A percentile compares a stretch with the other conserved stretches of the same genome.
These are phyloP conservation scores for Debaryomyces coudertii DNA, from an alignment of 1,139 yeast genomes.

Conservation along the genomic window DNA sequence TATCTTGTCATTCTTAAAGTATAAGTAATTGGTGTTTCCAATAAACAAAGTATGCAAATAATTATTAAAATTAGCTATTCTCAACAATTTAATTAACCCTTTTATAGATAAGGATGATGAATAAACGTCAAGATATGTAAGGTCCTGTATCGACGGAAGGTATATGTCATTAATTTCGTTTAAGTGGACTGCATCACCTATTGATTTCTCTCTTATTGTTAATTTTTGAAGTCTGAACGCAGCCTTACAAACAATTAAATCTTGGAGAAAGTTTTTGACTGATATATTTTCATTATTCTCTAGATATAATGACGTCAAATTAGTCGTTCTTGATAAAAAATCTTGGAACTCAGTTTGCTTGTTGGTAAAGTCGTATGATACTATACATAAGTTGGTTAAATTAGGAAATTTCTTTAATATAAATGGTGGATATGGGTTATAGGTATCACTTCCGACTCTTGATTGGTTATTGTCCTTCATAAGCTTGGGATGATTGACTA, in stretches of 20 bases:
- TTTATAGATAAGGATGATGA: conserved; percentile 35
- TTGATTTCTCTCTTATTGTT: conserved; percentile 34
- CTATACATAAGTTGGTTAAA: conserved; percentile 30
- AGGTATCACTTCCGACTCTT: conserved; percentile 23
- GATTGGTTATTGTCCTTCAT: conserved; percentile 14
- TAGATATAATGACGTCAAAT: conserved; percentile 28
- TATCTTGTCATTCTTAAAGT: conserved; percentile 33
- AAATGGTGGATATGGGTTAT: conserved; percentile 31
- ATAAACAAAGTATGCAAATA: conserved; percentile 26
- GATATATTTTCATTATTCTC: conserved; percentile 40
- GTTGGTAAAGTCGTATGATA: conserved; percentile 36
- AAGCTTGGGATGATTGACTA: conserved; percentile 34
- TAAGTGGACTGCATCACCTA: conserved; percentile 24
- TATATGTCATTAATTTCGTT: conserved; percentile 30
- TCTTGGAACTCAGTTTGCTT: conserved; percentile 33
- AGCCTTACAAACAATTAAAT: conserved; percentile 36
- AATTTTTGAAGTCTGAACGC: conserved; percentile 29
- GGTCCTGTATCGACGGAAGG: conserved; percentile 27
- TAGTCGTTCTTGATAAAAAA: conserved; percentile 25
- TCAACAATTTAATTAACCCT: conserved; percentile 36
- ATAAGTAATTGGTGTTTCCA: conserved; percentile 37
- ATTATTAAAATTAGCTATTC: conserved; percentile 21
- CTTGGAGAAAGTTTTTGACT: conserved; percentile 32
- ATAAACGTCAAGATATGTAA: conserved; percentile 39
- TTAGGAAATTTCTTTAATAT: conserved; percentile 25